Evolutionary conservation across 75 land plant species (phyloP).

Genomic region (Adiantum capillusveneris): DNA sequence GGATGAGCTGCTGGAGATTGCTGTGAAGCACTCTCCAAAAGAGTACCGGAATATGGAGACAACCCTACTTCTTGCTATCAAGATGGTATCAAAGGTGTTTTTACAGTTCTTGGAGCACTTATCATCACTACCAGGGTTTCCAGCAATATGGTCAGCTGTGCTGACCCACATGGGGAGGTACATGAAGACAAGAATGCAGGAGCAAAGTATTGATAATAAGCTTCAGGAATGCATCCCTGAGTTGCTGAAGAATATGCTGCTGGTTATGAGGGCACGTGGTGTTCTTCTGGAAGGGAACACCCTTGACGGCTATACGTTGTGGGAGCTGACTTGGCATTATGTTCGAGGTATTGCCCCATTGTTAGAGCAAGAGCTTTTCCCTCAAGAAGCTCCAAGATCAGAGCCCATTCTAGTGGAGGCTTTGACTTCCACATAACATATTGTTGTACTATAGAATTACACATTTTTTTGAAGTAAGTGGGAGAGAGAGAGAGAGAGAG

Average conservation of each 20-base stretch:
- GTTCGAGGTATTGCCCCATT: slow-evolving; percentile 25
- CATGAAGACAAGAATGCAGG: slow-evolving; percentile 60
- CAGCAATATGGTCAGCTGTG: slow-evolving; percentile 66
- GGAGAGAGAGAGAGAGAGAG: too few relatives aligned
- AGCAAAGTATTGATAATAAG: slow-evolving; percentile 60
- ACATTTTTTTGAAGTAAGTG: too few relatives aligned
- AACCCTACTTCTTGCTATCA: slow-evolving; percentile 57
- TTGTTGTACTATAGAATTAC: too few relatives aligned
- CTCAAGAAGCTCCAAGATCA: neutral
- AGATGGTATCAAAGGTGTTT: slow-evolving; percentile 66
- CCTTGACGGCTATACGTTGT: slow-evolving; percentile 12
- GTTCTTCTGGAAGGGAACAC: slow-evolving; percentile 31
- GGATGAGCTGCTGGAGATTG: slow-evolving; percentile 75
- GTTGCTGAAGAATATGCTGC: slow-evolving; percentile 63
- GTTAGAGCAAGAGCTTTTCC: slow-evolving; percentile 11
- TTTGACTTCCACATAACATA: too few relatives aligned
- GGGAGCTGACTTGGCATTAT: slow-evolving; percentile 41
- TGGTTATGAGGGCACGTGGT: slow-evolving; percentile 64
- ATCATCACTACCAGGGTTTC: slow-evolving; percentile 39
- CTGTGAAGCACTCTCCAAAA: slow-evolving; percentile 57
- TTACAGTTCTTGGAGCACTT: slow-evolving; percentile 60
- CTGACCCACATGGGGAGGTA: slow-evolving; percentile 76
- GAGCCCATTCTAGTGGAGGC: too few relatives aligned
- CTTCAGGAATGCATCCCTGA: slow-evolving; percentile 78
- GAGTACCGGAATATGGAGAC: slow-evolving; percentile 81